These are phyloP conservation scores for Lablab purpureus DNA, from an alignment of 306 rosid genomes.

Conservation along the genomic window DNA sequence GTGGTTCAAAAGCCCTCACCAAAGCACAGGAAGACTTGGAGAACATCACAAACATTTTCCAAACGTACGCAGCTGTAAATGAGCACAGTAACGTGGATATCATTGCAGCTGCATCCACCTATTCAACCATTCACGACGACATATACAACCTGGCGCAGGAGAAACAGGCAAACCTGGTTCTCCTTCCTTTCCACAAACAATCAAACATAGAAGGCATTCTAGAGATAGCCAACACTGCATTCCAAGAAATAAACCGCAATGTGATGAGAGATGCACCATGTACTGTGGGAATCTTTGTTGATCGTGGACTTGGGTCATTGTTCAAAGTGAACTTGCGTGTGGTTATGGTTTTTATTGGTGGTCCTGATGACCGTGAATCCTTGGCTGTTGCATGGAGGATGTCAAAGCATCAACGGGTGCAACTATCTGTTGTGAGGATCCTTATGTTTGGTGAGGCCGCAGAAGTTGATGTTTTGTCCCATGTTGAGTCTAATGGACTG, in stretches of 20 bases:
- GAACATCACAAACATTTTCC: constrained; percentile 37
- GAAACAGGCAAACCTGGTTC: constrained; percentile 42
- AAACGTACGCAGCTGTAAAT: constrained; percentile 4
- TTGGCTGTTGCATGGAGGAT: constrained; percentile 65
- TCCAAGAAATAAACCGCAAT: constrained; percentile 42
- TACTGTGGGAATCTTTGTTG: constrained; percentile 49
- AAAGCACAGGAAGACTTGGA: constrained; percentile 47
- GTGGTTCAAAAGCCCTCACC: constrained; percentile 25
- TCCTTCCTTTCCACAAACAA: constrained; percentile 57
- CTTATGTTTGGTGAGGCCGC: constrained; percentile 37
- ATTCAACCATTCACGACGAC: constrained; percentile 55
- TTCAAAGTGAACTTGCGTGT: constrained; percentile 25
- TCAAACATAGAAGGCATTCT: constrained; percentile 44
- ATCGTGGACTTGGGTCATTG: constrained; percentile 49
- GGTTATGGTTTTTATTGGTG: constrained; percentile 47
- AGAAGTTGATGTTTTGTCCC: constrained; percentile 2
- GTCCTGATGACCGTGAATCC: constrained; percentile 76
- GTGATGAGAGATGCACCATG: constrained; percentile 52
- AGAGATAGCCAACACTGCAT: constrained; percentile 33
- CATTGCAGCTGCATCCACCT: constrained; percentile 46
- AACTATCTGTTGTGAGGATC: constrained; percentile 55
- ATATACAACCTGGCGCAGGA: constrained; percentile 50
- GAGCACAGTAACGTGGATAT: constrained; percentile 31
- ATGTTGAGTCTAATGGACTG: background rate
- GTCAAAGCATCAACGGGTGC: constrained; percentile 51